Evolutionary conservation across 2,329 filamentous ascomycete species (phyloP), one percentile per base, ranked within the genome.

Genomic region (Xylaria sp.): DNA sequence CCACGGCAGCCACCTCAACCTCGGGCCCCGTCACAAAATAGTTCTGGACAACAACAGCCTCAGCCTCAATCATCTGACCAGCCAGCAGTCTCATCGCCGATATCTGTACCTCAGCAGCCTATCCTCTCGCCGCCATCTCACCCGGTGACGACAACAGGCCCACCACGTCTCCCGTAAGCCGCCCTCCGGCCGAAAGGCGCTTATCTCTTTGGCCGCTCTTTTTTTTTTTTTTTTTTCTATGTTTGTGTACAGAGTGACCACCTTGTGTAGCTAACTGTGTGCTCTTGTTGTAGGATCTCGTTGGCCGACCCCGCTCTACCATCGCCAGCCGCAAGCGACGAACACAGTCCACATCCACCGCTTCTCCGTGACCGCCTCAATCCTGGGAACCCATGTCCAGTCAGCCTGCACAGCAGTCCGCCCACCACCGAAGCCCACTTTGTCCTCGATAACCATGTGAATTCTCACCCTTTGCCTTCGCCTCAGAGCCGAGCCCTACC

Each of bases 321-420:
- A 6, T 89, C 89, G 14, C 87, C 88, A 33, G 83, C 87, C 12
- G 83, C 85, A 11, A 90, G 86, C 71, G 84, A 89, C 66, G 86
- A 88, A 64, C 78, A 80, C 15, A 86, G 83, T 69, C 83, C 84
- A 23, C 73, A 73, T 64, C 63, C 76, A 60, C 71, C 76, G 63
- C 74, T 69, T 59, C 52, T 72, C 67, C 63, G 69, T 71, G 72
- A 78, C 61, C 77, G 77, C 69, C 71, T 79, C 65, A 69, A 71
- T 67, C 58, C 63, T 54, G 31, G 43, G 21, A 46, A 69, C 66
- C 61, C 71, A 73, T 69, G 72, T 65, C 70, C 69, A 28, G 23
- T 77, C 70, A 70, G 71, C 71, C 35, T 72, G 42, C 65, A 66
- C 72, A 59, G 33, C 40, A 54, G 51, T 3, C 40, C 57, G 23